Evolutionary conservation across 2,329 filamentous ascomycete species (phyloP), one percentile per base, ranked within the genome.

Genomic region (Fonsecaea pugnacius): DNA sequence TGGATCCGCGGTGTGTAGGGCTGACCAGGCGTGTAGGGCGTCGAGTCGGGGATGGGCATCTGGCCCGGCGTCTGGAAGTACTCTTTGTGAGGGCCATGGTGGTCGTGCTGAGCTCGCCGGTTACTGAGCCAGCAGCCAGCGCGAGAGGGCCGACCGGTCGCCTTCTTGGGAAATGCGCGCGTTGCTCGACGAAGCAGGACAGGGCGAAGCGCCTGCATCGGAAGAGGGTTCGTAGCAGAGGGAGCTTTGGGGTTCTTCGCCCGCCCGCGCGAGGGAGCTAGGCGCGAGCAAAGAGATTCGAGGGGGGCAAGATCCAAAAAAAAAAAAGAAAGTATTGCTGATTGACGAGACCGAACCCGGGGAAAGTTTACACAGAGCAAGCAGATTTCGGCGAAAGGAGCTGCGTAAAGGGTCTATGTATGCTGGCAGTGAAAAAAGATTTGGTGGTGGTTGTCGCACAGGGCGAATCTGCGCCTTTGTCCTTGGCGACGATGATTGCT

Each of bases 1-100:
- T 27, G 55, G 24, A 35, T 43, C 9, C 14, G 32, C 4, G 60
- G 60, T 4, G 24, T 54, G 46, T 53, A 61, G 1, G 53, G 43
- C 18, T 59, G 57, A 32, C 21, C 10, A 7, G 53, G 54, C 33
- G 60, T 50, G 57, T 65, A 66, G n/a, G 67, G 60, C 3, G 54
- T 66, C 30, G 63, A 65, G 55, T 71, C 69, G 3, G 68, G 68
- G 2, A 54, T 24, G 10, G 70, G 70, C 55, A 65, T 68, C 54
- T 70, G 69, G 8, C 68, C 67, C 2, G 70, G 70, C 9, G 64
- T 68, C 56, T 72, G 70, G 43, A 72, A 72, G 57, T 72, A 72
- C 65, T 72, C 70, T 51, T 71, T 72, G 48, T 72, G 70, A 32
- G 69, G 70, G 27, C 69, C 68, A 66, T 68, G 52, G 21, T 62